A percentile compares a stretch with the other conserved stretches of the same genome.
Evolutionary conservation across 1,284 basidiomycete species (phyloP).

Genomic region (Ceratorhiza oryzae-sativae): DNA sequence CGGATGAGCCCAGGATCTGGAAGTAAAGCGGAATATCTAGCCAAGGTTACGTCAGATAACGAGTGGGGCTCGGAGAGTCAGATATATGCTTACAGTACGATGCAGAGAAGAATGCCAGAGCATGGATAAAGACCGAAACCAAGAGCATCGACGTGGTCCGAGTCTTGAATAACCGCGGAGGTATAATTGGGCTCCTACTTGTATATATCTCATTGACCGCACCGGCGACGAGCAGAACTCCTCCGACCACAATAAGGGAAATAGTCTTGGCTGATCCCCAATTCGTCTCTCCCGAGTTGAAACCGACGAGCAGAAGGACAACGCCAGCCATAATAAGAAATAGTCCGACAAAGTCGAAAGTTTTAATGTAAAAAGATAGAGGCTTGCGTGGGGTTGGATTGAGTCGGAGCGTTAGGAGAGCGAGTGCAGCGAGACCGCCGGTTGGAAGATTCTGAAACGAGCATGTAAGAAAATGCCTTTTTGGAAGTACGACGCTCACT

Average conservation of each 20-base stretch:
- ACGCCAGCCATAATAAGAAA: conserved; percentile 74
- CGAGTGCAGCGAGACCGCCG: conserved; percentile 72
- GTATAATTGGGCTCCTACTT: conserved; percentile 51
- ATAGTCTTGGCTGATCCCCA: conserved; percentile 41
- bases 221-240: conserved; percentile 38
- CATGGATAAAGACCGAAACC: conserved; percentile 50
- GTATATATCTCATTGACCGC: conserved; percentile 45
- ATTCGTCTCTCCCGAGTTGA: conserved; percentile 71
- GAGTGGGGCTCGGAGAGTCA: conserved; percentile 20
- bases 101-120: conserved; percentile 50
- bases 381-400: conserved; percentile 61
- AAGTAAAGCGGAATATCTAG: conserved; percentile 49
- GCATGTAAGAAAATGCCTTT: background rate
- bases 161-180: conserved; percentile 54
- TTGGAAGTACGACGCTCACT: background rate
- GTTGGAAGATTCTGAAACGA: conserved; percentile 64
- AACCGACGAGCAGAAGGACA: conserved; percentile 81
- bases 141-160: conserved; percentile 51
- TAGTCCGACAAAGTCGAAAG: conserved; percentile 82
- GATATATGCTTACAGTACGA: conserved; percentile 43
- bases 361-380: conserved; percentile 62
- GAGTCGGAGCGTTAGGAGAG: conserved; percentile 81
- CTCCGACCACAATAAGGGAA: conserved; percentile 39
- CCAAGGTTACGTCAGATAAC: too few relatives aligned
- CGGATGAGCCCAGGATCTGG: conserved; percentile 50